A percentile compares a stretch with the other conserved stretches of the same genome.
phyloP scores from a whole-genome alignment of 202 grass and related monocot species.

The Alloteropsis angusta region DNA sequence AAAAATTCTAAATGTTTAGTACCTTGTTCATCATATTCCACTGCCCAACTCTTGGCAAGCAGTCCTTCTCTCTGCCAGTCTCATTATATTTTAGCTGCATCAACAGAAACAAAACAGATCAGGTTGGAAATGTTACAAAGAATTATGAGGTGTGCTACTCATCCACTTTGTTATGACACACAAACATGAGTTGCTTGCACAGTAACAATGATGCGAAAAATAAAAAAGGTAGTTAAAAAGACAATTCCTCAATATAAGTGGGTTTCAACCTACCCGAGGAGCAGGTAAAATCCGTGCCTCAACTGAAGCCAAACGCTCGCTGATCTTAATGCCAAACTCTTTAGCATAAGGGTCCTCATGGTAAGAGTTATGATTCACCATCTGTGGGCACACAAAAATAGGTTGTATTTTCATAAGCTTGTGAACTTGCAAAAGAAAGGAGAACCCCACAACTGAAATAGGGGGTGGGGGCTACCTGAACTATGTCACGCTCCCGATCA shows the following conservation, averaged over 20 bases:
- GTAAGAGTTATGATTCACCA: conserved; percentile 75
- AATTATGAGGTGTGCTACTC: background rate
- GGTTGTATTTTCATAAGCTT: conserved; percentile 5
- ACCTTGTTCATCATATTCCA: conserved; percentile 99
- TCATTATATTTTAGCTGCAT: conserved; percentile 83
- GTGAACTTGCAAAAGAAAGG: background rate
- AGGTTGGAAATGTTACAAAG: background rate
- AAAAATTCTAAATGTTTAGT: conserved; percentile 3
- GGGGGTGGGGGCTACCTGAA: conserved; percentile 33
- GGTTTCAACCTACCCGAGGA: conserved; percentile 49
- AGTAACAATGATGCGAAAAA: background rate
- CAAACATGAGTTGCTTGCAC: background rate
- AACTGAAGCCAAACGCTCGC: conserved; percentile 57
- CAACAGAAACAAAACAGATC: background rate
- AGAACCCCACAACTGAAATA: background rate
- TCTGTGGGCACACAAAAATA: conserved; percentile 33
- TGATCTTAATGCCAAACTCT: conserved; percentile 91
- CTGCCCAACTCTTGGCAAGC: conserved; percentile 78
- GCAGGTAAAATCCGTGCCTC: conserved; percentile 86
- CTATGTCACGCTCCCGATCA: conserved; percentile 74
- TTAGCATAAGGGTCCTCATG: conserved; percentile 66
- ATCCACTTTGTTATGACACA: background rate
- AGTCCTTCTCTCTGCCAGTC: conserved; percentile 74
- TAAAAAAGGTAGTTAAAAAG: background rate
- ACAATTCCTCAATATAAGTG: background rate